Base-by-base conservation (phyloP, 2,329 filamentous ascomycete species). In the Chalaropsis thielavioides region DNA sequence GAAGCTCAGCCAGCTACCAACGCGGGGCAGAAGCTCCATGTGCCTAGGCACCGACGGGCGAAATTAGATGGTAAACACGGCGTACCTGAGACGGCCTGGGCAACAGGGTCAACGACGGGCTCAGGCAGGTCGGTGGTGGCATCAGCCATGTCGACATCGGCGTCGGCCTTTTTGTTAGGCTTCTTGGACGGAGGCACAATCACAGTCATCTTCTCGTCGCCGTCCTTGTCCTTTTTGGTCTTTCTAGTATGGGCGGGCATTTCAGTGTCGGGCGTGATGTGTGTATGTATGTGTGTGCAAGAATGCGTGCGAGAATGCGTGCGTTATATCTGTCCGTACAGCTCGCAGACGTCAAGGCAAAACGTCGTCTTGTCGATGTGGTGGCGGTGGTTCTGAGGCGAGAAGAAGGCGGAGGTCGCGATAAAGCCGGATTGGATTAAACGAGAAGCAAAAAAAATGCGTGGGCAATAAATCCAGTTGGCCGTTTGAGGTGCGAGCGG, bases 181-280 rank as follows among this genome's bases (percentile, higher is more conserved):
- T 81, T 81, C 79, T 90, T 90, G 69, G 85, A 83, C 66, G 86
- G 86, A 64, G 88, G 87, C 56, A 90, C 86, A 71, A 91, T 87
- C 69, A 90, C 87, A 62, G 87, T 90, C 86, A 90, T 90, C 78
- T 90, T 87, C 71, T 86, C 85, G 70, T 89, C 87, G 71, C 81
- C 85, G 72, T 90, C 85, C 75, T 85, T 86, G 71, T 71, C 73
- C 62, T 64, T 62, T 62, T 62, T 64, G 24, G 49, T 64, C 62
- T 67, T 54, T 67, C 62, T 67, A 51, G 59, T 64, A 31, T 40
- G 54, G 49, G 58, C 40, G 46, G 65, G 62, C 65, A 67, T 67
- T 49, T n/a, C 54, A 51, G 40, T 43, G 19, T 65, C 3, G 1
- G n/a, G n/a, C 17, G 51, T 27, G 31, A 24, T 0, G 51, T 31